Evolutionary conservation across 2,329 filamentous ascomycete genomes (phyloP).

Genomic region (Arachnopeziza araneosa): DNA sequence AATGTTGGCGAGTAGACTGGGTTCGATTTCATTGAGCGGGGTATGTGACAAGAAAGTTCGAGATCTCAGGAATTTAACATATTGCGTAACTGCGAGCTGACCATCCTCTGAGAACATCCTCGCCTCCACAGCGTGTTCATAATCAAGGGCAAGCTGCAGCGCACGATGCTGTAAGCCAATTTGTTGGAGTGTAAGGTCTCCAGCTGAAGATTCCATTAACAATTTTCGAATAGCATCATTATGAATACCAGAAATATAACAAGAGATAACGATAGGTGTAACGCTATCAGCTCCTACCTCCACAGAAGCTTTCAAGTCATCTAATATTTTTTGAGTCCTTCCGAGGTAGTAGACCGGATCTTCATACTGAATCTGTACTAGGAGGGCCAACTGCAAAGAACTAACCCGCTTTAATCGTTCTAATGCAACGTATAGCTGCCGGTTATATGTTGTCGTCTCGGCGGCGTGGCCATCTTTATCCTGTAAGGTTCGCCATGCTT

Average conservation of each 20-base stretch:
- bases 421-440: constrained; percentile 43
- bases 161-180: constrained; percentile 41
- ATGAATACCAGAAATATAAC: constrained; percentile 50
- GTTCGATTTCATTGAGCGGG: constrained; percentile 1
- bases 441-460: constrained; percentile 47
- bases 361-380: constrained; percentile 51
- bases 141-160: constrained; percentile 50
- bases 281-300: constrained; percentile 16
- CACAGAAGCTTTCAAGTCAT: constrained; percentile 28
- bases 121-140: constrained; percentile 47
- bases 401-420: constrained; percentile 47
- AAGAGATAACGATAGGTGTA: constrained; percentile 31
- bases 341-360: constrained; percentile 43
- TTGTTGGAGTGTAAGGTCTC: constrained; percentile 33
- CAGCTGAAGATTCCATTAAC: constrained; percentile 26
- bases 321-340: constrained; percentile 38
- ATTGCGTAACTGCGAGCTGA: constrained; percentile 38
- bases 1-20: constrained; percentile 19
- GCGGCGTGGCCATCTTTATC: constrained; percentile 31
- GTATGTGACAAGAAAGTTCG: constrained; percentile 12
- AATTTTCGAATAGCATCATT: constrained; percentile 40
- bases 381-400: constrained; percentile 46
- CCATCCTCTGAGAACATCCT: constrained; percentile 39
- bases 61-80: constrained; percentile 45
- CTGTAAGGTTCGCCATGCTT: constrained; percentile 39